Percentiles rank a stretch among this genome's conserved stretches.
Conservation (phyloP, 352 stramenopile species). For the Phytophthora pini region DNA sequence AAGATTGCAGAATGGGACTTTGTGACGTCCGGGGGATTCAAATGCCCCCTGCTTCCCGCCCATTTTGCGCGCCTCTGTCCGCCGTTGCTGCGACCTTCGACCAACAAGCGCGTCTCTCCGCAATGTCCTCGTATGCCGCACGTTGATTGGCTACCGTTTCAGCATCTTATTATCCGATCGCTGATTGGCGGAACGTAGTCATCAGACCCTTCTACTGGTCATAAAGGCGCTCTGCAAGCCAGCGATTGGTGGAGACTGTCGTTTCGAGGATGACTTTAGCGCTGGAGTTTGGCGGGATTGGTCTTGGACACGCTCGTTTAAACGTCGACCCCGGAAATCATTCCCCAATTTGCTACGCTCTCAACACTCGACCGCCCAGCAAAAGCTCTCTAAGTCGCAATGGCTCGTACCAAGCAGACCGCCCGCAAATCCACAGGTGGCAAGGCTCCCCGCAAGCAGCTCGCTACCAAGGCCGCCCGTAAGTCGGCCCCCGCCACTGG, state of each 20-base stretch:
- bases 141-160: slow-evolving; percentile 41
- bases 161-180: background rate
- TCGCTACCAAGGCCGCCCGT: slow-evolving; percentile 93
- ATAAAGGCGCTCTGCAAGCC: background rate
- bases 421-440: slow-evolving; percentile 95
- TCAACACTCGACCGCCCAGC: slow-evolving; percentile 39
- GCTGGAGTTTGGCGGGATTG: background rate
- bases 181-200: slow-evolving; percentile 38
- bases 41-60: slow-evolving; percentile 31
- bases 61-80: slow-evolving; percentile 7
- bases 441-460: slow-evolving; percentile 95
- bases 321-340: slow-evolving; percentile 18
- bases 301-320: slow-evolving; percentile 4
- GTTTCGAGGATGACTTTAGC: slow-evolving; percentile 1
- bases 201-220: background rate
- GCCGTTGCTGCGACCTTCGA: slow-evolving; percentile 21
- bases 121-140: slow-evolving; percentile 14
- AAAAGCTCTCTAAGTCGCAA: slow-evolving; percentile 39
- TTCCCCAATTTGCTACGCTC: slow-evolving; percentile 65
- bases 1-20: slow-evolving; percentile 74
- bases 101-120: background rate
- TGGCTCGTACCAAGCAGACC: slow-evolving; percentile 98
- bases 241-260: slow-evolving; percentile 34
- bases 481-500: slow-evolving; percentile 92
- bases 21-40: background rate